Evolutionary conservation across 2,329 filamentous ascomycete species (phyloP).

Genomic region (Phialophora chinensis): DNA sequence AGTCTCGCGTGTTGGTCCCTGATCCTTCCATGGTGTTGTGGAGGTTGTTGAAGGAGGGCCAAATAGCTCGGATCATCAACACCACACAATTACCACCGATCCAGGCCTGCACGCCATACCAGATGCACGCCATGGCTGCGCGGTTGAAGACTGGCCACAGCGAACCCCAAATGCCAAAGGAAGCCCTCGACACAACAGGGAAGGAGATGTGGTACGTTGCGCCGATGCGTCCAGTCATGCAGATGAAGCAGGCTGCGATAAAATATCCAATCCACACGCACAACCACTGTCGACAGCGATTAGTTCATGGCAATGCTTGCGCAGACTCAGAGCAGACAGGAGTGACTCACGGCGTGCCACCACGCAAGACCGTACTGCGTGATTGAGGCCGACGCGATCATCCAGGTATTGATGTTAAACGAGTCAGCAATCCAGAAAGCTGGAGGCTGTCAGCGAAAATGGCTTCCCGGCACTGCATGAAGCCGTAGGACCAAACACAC

Average conservation of each 20-base stretch:
- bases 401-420: constrained; percentile 48
- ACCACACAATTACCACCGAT: constrained; percentile 47
- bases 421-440: constrained; percentile 59
- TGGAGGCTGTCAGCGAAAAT: constrained; percentile 51
- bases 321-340: background rate
- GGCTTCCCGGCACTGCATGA: constrained; percentile 64
- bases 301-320: background rate
- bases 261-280: constrained; percentile 51
- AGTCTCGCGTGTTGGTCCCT: constrained; percentile 68
- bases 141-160: constrained; percentile 90
- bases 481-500: constrained; percentile 58
- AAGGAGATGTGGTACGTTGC: constrained; percentile 54
- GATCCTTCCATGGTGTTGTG: constrained; percentile 71
- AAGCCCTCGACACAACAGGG: constrained; percentile 48
- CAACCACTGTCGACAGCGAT: background rate
- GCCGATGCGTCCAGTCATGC: constrained; percentile 48
- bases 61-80: constrained; percentile 42
- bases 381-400: constrained; percentile 48
- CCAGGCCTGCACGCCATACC: constrained; percentile 47
- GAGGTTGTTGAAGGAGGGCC: constrained; percentile 52
- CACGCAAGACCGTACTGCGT: constrained; percentile 53
- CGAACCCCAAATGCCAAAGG: constrained; percentile 55
- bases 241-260: constrained; percentile 46
- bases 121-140: constrained; percentile 62
- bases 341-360: constrained; percentile 45